Conservation (phyloP, 257 asterid genomes). For the Ocimum tenuiflorum region DNA sequence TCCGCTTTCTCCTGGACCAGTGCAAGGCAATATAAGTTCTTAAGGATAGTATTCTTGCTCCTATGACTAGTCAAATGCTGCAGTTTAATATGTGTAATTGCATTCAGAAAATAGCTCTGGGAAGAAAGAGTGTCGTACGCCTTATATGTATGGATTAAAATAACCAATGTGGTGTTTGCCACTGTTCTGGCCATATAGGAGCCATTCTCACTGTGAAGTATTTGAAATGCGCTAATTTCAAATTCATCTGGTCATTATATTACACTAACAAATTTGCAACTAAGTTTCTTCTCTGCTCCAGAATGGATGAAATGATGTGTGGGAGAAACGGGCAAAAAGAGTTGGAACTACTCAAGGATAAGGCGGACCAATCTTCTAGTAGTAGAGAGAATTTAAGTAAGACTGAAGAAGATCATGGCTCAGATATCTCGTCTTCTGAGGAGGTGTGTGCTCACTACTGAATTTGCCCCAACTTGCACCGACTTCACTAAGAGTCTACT, state of each 20-base stretch:
- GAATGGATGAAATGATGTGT: slow-evolving; percentile 96
- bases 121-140: not conserved
- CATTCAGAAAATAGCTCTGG: slow-evolving; percentile 5
- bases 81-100: not conserved
- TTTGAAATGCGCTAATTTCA: slow-evolving; percentile 1
- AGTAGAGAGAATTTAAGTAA: slow-evolving; percentile 36
- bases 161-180: not conserved
- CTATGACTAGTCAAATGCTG: slow-evolving; percentile 1
- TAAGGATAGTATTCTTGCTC: not conserved
- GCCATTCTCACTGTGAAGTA: not conserved
- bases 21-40: slow-evolving; percentile 2
- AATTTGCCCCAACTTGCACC: slow-evolving; percentile 11
- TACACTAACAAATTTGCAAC: slow-evolving; percentile 3
- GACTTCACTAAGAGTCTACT: not conserved
- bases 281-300: slow-evolving; percentile 29
- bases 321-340: slow-evolving; percentile 65
- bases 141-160: too few relatives aligned
- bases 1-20: slow-evolving; percentile 17
- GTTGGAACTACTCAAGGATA: slow-evolving; percentile 49
- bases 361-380: slow-evolving; percentile 39
- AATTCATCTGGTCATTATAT: slow-evolving; percentile 7
- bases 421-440: slow-evolving; percentile 43
- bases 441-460: slow-evolving; percentile 40
- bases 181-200: not conserved
- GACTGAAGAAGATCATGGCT: slow-evolving; percentile 35